Evolutionary conservation across 805 yeast genomes (phyloP), one percentile per base, ranked within the genome.

Genomic region (Zygoascus bituminiphila): DNA sequence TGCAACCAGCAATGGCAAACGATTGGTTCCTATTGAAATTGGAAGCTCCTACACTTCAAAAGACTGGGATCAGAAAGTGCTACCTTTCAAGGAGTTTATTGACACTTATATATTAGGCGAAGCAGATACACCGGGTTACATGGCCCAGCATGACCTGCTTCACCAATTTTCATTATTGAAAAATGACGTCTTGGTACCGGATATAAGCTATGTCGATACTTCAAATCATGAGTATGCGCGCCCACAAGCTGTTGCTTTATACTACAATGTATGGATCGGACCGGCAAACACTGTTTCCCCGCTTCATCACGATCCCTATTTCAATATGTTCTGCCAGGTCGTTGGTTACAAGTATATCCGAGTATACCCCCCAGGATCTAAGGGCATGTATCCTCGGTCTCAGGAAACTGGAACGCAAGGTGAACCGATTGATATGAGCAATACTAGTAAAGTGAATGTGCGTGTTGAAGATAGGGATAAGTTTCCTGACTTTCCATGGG

Each of bases 281-380:
- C 60, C 62, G 6, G 31, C 48, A 2, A 51, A 53, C 12, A 59
- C 62, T 1, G 51, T 59, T 7, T 51, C 60, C 1, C 62, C 62
- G n/a, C 52, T 57, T 7, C 62, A 59, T 47, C 54, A 54, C 5
- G 62, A 59, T 42, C 46, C 48, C 39, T 46, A 54, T 33, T 38
- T 54, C 40, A 59, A 59, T 44, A 42, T 59, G 15, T 51, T 59
- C 5, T 54, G 50, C 3, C 62, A 59, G 42, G 54, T 50, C 4
- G 60, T 56, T 12, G 62, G 62, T 35, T 59, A 53, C 38, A 59
- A 59, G 26, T 57, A 59, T 44, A 50, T 59, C 29, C 24, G 62
- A 22, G 33, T 59, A 15, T 56, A 57, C 33, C 47, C 54, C 6
- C 49, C 54, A 21, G 47, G 5, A 37, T 44, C 42, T 8, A 14